These are phyloP conservation scores for Labyrinthula sp. DNA, from an alignment of 352 stramenopile genomes.

Conservation along the genomic window DNA sequence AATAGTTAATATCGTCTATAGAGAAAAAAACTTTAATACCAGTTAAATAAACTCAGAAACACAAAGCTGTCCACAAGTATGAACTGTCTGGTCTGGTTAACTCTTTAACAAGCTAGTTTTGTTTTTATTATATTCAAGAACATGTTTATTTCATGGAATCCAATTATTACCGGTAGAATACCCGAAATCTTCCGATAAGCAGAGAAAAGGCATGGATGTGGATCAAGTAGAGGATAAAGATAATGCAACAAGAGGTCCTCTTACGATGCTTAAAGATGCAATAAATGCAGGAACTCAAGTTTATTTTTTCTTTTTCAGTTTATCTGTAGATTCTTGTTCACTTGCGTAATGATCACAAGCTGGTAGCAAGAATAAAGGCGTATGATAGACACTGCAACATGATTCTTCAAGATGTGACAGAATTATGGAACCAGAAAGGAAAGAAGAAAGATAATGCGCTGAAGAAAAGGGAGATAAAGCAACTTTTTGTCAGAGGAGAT, in stretches of 20 bases:
- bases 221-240: slow-evolving; percentile 13
- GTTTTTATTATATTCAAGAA: too few species aligned
- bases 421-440: slow-evolving; percentile 98
- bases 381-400: slow-evolving; percentile 99
- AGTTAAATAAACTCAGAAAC: too few species aligned
- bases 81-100: too few species aligned
- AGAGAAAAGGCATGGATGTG: too few species aligned
- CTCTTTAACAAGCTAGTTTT: too few species aligned
- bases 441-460: slow-evolving; percentile 82
- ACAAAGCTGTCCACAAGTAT: too few species aligned
- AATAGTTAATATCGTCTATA: too few species aligned
- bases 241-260: slow-evolving; percentile 59
- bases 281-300: slow-evolving; percentile 70
- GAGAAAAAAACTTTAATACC: too few species aligned
- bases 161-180: too few species aligned
- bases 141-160: too few species aligned
- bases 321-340: slow-evolving; percentile 94
- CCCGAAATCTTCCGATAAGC: too few species aligned
- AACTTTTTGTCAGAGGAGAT: slow-evolving; percentile 96
- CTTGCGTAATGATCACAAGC: slow-evolving; percentile 98
- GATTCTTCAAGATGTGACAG: slow-evolving; percentile 98
- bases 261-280: slow-evolving; percentile 87
- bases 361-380: slow-evolving; percentile 91
- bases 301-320: too few species aligned
- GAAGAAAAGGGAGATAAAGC: slow-evolving; percentile 45